Evolutionary conservation across 1,139 yeast genomes (phyloP), one percentile per base, ranked within the genome.

Genomic region (Pneumocystis carinii): DNA sequence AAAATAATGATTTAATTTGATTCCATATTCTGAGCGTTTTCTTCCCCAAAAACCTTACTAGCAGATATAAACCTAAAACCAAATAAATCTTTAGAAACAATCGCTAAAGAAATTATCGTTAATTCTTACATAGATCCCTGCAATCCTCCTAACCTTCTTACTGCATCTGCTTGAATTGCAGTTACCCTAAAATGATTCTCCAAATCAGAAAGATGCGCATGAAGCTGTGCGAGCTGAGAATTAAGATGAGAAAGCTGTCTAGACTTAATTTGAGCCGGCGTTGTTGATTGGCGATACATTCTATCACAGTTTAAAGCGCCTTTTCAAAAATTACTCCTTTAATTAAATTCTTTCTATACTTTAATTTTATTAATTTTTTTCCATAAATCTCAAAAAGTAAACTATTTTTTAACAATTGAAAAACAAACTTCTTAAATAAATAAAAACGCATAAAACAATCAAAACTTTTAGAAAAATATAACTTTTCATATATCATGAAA

Each of bases 171-270:
- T 68, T 84, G 88, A 35, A 77, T 77, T 12, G 82, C 76, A 1
- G 87, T 81, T 14, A 81, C 81, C 57, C 77, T 75, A 59, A 84
- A 72, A 67, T 83, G 73, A 66, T 77, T 81, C 69, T 82, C 83
- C 70, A 84, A 78, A 67, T 83, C 86, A 19, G 78, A 72, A 61
- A 84, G 71, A 68, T 83, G 83, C 5, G 85, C 82, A 66, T 83
- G 84, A 14, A 84, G 74, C 68, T 82, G 84, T 0, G 85, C 83
- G 41, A 84, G 75, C 70, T 84, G 87, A 29, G 85, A 79, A 68
- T 83, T 83, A 63, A 84, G 74, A 70, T 83, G 86, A 55, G 83
- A 76, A 65, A 83, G 71, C 69, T 83, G 87, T 35, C 85, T 77
- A 64, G 82, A 78, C 65, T 78, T 79, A 59, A 76, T 41, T 27